These are phyloP conservation scores for Pleurotus ostreatus DNA, from an alignment of 768 basidiomycete species.

Conservation along the genomic window DNA sequence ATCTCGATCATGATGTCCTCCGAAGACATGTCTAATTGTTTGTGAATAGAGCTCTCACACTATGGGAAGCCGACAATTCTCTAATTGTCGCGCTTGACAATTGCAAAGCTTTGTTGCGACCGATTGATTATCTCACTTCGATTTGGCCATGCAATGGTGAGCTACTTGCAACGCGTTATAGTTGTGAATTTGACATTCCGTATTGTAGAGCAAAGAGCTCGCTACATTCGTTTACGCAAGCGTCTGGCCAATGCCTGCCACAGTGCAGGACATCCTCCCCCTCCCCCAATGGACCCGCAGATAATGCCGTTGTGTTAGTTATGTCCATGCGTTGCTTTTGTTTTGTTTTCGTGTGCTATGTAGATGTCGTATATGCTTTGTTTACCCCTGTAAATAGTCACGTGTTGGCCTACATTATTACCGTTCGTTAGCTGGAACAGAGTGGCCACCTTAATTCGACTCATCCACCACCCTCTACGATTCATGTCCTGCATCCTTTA, in stretches of 20 bases:
- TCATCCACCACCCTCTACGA: not conserved
- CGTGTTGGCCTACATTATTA: too few relatives aligned
- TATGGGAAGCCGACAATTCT: slow-evolving; percentile 61
- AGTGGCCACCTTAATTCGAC: not conserved
- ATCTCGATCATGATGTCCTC: not conserved
- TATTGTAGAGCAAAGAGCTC: slow-evolving; percentile 45
- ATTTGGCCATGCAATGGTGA: slow-evolving; percentile 65
- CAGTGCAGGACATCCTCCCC: slow-evolving; percentile 40
- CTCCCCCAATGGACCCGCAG: slow-evolving; percentile 21
- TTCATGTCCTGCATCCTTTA: not conserved
- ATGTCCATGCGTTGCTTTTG: slow-evolving; percentile 16
- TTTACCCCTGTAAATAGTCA: too few relatives aligned
- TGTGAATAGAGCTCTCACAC: slow-evolving; percentile 40
- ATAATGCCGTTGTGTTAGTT: slow-evolving; percentile 18
- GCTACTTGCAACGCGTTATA: slow-evolving; percentile 9
- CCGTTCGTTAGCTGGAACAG: too few relatives aligned
- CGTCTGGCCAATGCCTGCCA: slow-evolving; percentile 43
- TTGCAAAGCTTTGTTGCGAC: slow-evolving; percentile 54
- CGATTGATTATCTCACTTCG: slow-evolving; percentile 56
- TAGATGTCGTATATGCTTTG: not conserved
- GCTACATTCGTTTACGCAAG: slow-evolving; percentile 43
- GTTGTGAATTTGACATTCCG: slow-evolving; percentile 9
- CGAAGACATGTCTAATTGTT: slow-evolving; percentile 6
- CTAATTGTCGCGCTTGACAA: slow-evolving; percentile 60
- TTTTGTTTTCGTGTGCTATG: not conserved